These are phyloP conservation scores for Pleurotus cornucopiae DNA, from an alignment of 768 basidiomycete species.

Conservation along the genomic window DNA sequence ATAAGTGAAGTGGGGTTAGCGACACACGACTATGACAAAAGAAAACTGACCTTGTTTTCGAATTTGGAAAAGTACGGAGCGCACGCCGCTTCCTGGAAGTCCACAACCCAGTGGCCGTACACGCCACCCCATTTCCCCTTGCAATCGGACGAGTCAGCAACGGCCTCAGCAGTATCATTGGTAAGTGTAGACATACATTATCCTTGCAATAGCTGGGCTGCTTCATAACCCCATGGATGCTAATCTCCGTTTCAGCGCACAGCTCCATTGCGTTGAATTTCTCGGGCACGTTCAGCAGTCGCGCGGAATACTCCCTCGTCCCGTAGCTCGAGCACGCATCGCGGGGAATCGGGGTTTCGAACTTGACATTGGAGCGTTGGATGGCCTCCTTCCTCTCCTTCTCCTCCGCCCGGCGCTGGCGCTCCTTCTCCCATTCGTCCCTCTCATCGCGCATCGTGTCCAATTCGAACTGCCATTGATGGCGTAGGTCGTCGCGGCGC, in stretches of 20 bases:
- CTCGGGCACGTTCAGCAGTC: slow-evolving; percentile 22
- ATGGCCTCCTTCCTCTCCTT: slow-evolving; percentile 10
- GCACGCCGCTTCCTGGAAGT: slow-evolving; percentile 23
- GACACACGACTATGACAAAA: neutral
- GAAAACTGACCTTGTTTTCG: slow-evolving; percentile 22
- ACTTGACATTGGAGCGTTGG: slow-evolving; percentile 15
- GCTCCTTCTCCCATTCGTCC: slow-evolving; percentile 13
- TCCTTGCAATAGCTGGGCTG: neutral
- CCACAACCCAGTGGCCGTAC: slow-evolving; percentile 22
- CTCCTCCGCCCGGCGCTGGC: neutral
- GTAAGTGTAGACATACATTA: neutral
- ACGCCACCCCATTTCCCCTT: slow-evolving; percentile 2
- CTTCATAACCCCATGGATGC: neutral
- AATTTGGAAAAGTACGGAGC: slow-evolving; percentile 18
- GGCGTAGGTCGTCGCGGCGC: too few relatives aligned
- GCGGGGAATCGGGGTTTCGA: slow-evolving; percentile 14
- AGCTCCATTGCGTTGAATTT: slow-evolving; percentile 11
- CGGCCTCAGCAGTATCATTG: too few relatives aligned
- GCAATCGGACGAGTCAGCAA: too few relatives aligned
- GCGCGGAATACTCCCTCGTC: slow-evolving; percentile 24
- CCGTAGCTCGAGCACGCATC: slow-evolving; percentile 20
- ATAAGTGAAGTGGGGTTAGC: too few relatives aligned
- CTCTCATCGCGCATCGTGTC: neutral
- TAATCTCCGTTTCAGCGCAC: slow-evolving; percentile 16
- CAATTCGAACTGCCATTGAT: too few relatives aligned